Evolutionary conservation across 169 alveolate genomes (phyloP).

Genomic region (Plasmodium berghei): DNA sequence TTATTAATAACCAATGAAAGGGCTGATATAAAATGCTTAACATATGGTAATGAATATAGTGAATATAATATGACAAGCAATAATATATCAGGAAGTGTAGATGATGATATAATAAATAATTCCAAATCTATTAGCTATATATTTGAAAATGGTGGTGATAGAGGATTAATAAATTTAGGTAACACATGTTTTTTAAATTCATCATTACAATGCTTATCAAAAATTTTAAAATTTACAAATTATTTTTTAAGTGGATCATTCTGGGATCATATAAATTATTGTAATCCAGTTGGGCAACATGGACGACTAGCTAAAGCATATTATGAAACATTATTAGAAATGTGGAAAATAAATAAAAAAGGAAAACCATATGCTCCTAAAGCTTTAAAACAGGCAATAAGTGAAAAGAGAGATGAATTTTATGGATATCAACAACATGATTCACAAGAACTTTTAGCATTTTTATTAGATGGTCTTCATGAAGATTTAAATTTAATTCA

Average conservation of each 20-base stretch:
- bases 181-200: conserved; percentile 89
- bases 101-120: background rate
- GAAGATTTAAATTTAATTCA: conserved; percentile 93
- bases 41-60: conserved; percentile 16
- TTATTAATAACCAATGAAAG: conserved; percentile 45
- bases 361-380: conserved; percentile 89
- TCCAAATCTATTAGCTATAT: conserved; percentile 25
- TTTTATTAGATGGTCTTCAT: conserved; percentile 91
- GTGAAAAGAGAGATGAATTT: conserved; percentile 88
- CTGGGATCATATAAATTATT: conserved; percentile 65
- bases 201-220: conserved; percentile 88
- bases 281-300: conserved; percentile 64
- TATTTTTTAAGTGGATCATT: conserved; percentile 54
- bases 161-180: conserved; percentile 77
- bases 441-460: conserved; percentile 92
- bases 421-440: conserved; percentile 93
- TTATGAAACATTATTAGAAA: conserved; percentile 82
- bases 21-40: conserved; percentile 51
- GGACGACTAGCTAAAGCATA: conserved; percentile 83
- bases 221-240: conserved; percentile 78
- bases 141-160: conserved; percentile 72
- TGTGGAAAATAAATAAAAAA: conserved; percentile 85
- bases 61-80: conserved; percentile 1
- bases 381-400: conserved; percentile 89
- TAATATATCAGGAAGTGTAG: conserved; percentile 5